These are phyloP conservation scores for Clonostachys solani DNA, from an alignment of 2,329 filamentous ascomycete genomes.

Conservation along the genomic window DNA sequence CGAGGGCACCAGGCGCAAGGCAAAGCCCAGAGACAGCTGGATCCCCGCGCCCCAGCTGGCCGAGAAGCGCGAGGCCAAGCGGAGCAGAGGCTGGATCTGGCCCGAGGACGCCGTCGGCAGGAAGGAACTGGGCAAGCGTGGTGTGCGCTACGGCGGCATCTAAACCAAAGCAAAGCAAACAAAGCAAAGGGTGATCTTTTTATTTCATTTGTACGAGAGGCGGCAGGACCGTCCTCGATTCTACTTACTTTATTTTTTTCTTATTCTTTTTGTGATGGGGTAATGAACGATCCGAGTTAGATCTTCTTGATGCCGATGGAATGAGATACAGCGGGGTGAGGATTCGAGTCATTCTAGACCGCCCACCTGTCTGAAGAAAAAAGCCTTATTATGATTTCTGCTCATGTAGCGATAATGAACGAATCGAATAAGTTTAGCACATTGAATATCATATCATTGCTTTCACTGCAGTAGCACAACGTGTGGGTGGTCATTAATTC, in stretches of 20 bases:
- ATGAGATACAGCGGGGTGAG: too few species aligned
- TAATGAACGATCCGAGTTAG: too few species aligned
- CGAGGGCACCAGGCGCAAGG: slow-evolving; percentile 67
- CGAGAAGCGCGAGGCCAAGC: slow-evolving; percentile 74
- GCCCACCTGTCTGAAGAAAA: too few species aligned
- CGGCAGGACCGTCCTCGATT: slow-evolving; percentile 5
- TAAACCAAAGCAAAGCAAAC: slow-evolving; percentile 1
- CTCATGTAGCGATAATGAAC: too few species aligned
- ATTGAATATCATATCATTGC: too few species aligned
- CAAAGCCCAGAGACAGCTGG: slow-evolving; percentile 66
- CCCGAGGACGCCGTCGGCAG: slow-evolving; percentile 70
- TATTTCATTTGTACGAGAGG: neutral
- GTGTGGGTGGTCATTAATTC: too few species aligned
- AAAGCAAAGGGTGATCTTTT: neutral
- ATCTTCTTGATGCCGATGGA: too few species aligned
- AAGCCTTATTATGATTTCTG: too few species aligned
- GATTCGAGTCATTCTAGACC: too few species aligned
- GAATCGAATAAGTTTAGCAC: too few species aligned
- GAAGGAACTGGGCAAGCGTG: slow-evolving; percentile 66
- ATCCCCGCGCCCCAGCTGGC: slow-evolving; percentile 69
- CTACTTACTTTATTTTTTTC: slow-evolving; percentile 12
- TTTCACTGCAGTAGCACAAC: too few species aligned
- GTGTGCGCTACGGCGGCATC: slow-evolving; percentile 47
- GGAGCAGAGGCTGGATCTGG: slow-evolving; percentile 68
- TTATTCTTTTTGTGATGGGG: slow-evolving; percentile 2